Conservation (phyloP, 345 rosid genomes). For the Punica granatum region DNA sequence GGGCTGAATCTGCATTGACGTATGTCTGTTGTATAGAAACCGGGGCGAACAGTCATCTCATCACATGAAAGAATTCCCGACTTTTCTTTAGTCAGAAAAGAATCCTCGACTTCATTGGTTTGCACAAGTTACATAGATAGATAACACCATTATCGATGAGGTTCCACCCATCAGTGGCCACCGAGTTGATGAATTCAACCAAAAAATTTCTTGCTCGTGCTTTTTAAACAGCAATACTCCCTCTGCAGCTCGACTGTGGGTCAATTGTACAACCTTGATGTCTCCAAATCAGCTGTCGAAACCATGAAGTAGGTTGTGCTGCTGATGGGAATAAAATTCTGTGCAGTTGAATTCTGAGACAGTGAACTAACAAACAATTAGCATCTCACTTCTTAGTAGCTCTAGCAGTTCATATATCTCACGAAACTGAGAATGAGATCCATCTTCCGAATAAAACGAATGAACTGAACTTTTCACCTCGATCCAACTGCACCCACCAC, state of each 20-base stretch:
- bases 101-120: too few species aligned
- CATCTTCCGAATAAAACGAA: conserved; percentile 39
- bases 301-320: background rate
- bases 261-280: background rate
- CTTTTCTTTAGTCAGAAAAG: too few species aligned
- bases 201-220: background rate
- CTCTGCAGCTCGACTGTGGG: background rate
- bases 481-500: conserved; percentile 46
- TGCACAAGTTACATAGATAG: too few species aligned
- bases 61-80: too few species aligned
- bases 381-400: conserved; percentile 36
- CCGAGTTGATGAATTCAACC: background rate
- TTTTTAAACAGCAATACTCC: background rate
- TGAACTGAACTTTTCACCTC: conserved; percentile 36
- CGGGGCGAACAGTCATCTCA: too few species aligned
- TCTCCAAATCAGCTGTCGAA: background rate
- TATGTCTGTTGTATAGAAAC: too few species aligned
- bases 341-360: background rate
- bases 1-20: too few species aligned
- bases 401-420: conserved; percentile 31
- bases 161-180: background rate
- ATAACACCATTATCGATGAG: too few species aligned
- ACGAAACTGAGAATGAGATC: conserved; percentile 20
- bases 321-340: background rate
- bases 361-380: background rate